phyloP scores from a whole-genome alignment of 257 asterid genomes.

The Solanum pimpinellifolium region DNA sequence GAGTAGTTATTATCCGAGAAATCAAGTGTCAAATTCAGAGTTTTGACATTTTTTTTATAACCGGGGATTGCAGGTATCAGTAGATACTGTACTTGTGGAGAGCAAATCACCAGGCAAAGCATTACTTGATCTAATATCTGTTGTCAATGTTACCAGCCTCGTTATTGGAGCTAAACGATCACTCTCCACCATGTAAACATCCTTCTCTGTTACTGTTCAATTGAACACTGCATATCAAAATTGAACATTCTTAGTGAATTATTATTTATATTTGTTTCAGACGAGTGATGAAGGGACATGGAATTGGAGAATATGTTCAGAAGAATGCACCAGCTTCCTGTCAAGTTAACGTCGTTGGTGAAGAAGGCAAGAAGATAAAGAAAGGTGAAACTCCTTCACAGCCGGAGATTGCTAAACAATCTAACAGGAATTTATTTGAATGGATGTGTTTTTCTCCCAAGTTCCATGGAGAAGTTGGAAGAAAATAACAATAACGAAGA shows the following conservation, averaged over 20 bases:
- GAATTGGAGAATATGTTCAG: constrained; percentile 61
- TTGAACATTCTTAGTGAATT: neutral
- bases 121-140: constrained; percentile 52
- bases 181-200: neutral
- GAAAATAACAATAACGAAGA: neutral
- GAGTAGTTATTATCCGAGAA: neutral
- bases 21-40: neutral
- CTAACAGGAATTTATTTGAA: constrained; percentile 46
- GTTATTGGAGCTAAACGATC: constrained; percentile 39
- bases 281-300: constrained; percentile 37
- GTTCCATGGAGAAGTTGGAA: neutral
- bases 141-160: constrained; percentile 48
- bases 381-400: neutral
- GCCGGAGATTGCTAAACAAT: constrained; percentile 8
- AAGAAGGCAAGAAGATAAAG: constrained; percentile 7
- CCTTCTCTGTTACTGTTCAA: neutral
- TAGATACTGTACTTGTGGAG: constrained; percentile 79
- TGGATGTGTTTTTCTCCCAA: constrained; percentile 35
- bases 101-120: constrained; percentile 65
- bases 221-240: neutral
- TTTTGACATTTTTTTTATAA: neutral
- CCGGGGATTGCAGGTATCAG: constrained; percentile 30
- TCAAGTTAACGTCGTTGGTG: constrained; percentile 39
- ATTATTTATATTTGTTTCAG: constrained; percentile 8
- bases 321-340: constrained; percentile 61